Evolutionary conservation across 768 basidiomycete genomes (phyloP).

Genomic region (Pleurotus giganteus): DNA sequence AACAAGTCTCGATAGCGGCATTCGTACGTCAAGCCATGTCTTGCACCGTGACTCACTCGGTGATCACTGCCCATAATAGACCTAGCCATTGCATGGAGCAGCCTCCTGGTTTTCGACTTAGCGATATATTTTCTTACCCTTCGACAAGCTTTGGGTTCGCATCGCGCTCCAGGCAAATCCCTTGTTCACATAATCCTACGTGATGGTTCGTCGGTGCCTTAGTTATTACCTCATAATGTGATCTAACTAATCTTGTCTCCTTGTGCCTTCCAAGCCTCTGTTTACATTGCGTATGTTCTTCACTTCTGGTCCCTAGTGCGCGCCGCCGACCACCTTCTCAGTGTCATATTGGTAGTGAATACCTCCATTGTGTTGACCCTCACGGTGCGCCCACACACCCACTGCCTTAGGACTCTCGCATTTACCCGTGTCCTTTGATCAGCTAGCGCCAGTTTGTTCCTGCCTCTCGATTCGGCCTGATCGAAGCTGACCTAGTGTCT

Average conservation of each 20-base stretch:
- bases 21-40: not conserved
- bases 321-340: not conserved
- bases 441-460: conserved; percentile 1
- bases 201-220: not conserved
- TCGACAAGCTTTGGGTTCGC: not conserved
- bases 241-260: not conserved
- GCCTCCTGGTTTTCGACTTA: conserved; percentile 2
- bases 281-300: conserved; percentile 2
- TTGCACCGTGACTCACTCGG: too few relatives aligned
- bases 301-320: too few relatives aligned
- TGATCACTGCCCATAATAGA: not conserved
- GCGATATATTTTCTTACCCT: conserved; percentile 2
- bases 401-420: too few relatives aligned
- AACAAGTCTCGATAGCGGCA: not conserved
- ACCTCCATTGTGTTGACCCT: conserved; percentile 1
- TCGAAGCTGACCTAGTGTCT: not conserved
- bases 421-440: too few relatives aligned
- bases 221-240: too few relatives aligned
- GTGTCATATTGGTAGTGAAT: conserved; percentile 7
- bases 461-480: not conserved
- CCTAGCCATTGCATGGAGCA: conserved; percentile 2
- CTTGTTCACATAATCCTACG: not conserved
- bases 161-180: not conserved
- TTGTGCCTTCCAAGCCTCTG: not conserved
- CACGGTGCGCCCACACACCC: not conserved